phyloP scores from a whole-genome alignment of 805 yeast genomes.

The Blastobotrys peoriensis region DNA sequence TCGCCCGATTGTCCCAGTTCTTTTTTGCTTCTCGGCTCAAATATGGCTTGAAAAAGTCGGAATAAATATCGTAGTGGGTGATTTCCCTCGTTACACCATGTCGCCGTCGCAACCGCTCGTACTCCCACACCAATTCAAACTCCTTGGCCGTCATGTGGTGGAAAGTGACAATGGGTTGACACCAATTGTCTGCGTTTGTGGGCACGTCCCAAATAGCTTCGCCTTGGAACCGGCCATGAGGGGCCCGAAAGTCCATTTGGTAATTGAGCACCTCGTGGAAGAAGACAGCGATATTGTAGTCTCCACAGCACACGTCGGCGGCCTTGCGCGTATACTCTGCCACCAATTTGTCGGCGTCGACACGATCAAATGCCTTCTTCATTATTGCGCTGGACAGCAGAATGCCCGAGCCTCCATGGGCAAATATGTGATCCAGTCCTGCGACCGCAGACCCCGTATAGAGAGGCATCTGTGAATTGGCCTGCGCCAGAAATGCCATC shows the following conservation, averaged over 20 bases:
- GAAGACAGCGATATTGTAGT: conserved; percentile 26
- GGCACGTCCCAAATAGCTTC: conserved; percentile 20
- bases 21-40: conserved; percentile 15
- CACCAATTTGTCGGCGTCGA: conserved; percentile 10
- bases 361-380: conserved; percentile 20
- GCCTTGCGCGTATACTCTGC: conserved; percentile 10
- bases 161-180: conserved; percentile 28
- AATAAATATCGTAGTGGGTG: conserved; percentile 27
- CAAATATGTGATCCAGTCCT: conserved; percentile 23
- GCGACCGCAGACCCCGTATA: conserved; percentile 30
- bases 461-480: conserved; percentile 21
- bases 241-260: conserved; percentile 7
- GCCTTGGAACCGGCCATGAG: conserved; percentile 27
- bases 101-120: conserved; percentile 22
- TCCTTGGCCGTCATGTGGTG: conserved; percentile 27
- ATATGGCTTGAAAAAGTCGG: conserved; percentile 20
- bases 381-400: conserved; percentile 29
- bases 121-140: conserved; percentile 26
- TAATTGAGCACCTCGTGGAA: conserved; percentile 17
- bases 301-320: conserved; percentile 33
- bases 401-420: conserved; percentile 35
- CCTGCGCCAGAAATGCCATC: conserved; percentile 12
- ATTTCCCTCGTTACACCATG: conserved; percentile 19
- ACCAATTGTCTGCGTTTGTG: conserved; percentile 22
- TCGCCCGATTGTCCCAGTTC: conserved; percentile 28